Base-by-base conservation (phyloP, 306 rosid genomes). In the Begonia peltatifolia region DNA sequence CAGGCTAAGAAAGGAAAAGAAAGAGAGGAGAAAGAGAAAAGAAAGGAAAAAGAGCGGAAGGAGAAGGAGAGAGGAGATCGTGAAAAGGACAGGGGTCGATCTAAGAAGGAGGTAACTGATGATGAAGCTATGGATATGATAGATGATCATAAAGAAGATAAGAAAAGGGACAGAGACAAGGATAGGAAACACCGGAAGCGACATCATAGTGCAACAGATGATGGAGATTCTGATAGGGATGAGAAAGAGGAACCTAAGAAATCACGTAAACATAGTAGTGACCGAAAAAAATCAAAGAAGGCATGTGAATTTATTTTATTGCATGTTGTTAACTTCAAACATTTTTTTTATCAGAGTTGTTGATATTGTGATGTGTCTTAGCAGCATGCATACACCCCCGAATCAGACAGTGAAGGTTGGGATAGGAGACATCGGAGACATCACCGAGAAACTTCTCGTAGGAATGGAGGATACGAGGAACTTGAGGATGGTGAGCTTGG, bases 401-500 rank as follows among this genome's bases (percentile, higher is more conserved):
- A 86, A 56, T 86, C 96, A 42, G 99, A 92, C 53, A 71, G 71
- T 51, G 99, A 83, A 63, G 76, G 55, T 56, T 76, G 94, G 60
- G 92, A 75, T 71, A 92, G 73, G 77, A 81, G 84, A 63, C 99
- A 86, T 61, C 79, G 71, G 85, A 83, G 90, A 83, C 95, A 90
- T 50, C 92, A 82, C 63, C 80, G 86, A 44, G 94, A 81, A 52
- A 68, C 76, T 53, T 78, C 90, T 17, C 75, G 87, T 41, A 87
- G 74, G 75, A 69, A 53, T 58, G 83, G 87, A 15, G 89, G 84
- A 51, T 57, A 59, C 13, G 96, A 66, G 16, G 99, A 92, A 44
- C 96, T 92, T 64, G 99, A 92, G 84, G 99, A 92, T 9, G 99
- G 99, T 36, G 99, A 92, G 71, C 79, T 92, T 22, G 96, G 99